A percentile compares a stretch with the other conserved stretches of the same genome.
Conservation (phyloP, 345 rosid species). For the Pistacia vera region DNA sequence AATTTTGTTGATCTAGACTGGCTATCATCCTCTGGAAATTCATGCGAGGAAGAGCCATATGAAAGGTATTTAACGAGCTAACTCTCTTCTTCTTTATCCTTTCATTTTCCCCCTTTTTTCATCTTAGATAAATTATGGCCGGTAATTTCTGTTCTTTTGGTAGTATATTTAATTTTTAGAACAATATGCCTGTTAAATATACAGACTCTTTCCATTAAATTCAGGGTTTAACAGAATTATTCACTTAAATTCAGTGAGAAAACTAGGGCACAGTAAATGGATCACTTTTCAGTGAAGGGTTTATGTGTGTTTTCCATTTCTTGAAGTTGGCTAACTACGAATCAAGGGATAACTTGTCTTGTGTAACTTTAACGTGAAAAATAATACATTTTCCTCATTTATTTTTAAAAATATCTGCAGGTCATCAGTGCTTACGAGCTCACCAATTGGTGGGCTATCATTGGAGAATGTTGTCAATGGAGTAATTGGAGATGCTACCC, state of each 20-base stretch:
- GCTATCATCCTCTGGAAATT: slow-evolving; percentile 92
- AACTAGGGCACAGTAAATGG: not conserved
- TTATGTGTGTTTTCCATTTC: not conserved
- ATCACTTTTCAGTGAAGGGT: not conserved
- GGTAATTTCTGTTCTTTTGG: not conserved
- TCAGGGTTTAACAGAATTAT: not conserved
- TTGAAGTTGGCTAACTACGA: not conserved
- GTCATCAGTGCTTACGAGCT: slow-evolving; percentile 55
- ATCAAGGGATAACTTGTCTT: not conserved
- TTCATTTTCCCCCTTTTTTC: not conserved
- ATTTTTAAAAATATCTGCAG: slow-evolving; percentile 40
- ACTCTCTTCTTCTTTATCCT: not conserved
- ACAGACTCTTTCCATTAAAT: too few relatives aligned
- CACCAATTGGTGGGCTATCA: slow-evolving; percentile 60
- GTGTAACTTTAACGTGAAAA: not conserved
- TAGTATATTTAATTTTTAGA: not conserved
- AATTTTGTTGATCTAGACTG: slow-evolving; percentile 93
- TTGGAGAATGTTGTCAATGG: slow-evolving; percentile 77
- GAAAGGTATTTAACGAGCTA: slow-evolving; percentile 61
- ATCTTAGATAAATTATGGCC: not conserved
- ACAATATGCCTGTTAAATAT: not conserved
- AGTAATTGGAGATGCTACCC: slow-evolving; percentile 51
- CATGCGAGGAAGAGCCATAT: slow-evolving; percentile 81
- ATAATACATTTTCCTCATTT: not conserved
- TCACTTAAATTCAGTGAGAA: not conserved